Evolutionary conservation across 495 filamentous ascomycete species (phyloP).

Genomic region (Clavariopsis aquatica): DNA sequence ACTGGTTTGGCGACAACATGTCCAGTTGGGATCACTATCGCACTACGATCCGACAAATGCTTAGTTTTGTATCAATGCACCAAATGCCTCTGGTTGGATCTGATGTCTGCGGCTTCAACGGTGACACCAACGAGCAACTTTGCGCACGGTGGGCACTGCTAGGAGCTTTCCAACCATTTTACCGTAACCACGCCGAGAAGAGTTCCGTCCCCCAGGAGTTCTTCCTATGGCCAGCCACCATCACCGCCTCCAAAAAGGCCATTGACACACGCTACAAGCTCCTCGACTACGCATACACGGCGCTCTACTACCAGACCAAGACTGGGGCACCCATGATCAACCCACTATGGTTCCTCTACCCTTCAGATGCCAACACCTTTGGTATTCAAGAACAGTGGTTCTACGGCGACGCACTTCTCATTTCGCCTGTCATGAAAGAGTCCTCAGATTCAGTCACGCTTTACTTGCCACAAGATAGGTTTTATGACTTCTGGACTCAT

Average conservation of each 20-base stretch:
- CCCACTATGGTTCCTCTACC: slow-evolving; percentile 74
- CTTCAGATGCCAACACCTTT: slow-evolving; percentile 63
- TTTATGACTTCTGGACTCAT: slow-evolving; percentile 76
- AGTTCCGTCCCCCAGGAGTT: slow-evolving; percentile 66
- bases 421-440: slow-evolving; percentile 69
- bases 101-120: slow-evolving; percentile 78
- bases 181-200: slow-evolving; percentile 71
- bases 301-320: slow-evolving; percentile 61
- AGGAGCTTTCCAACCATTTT: slow-evolving; percentile 81
- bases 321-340: slow-evolving; percentile 68
- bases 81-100: slow-evolving; percentile 83
- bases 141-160: slow-evolving; percentile 82
- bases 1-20: slow-evolving; percentile 87
- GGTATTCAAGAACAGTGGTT: slow-evolving; percentile 70
- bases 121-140: slow-evolving; percentile 70
- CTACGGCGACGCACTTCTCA: slow-evolving; percentile 68
- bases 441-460: slow-evolving; percentile 64
- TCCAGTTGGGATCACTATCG: slow-evolving; percentile 74
- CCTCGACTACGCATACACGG: slow-evolving; percentile 82
- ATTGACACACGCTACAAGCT: slow-evolving; percentile 76
- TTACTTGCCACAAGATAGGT: slow-evolving; percentile 72
- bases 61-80: slow-evolving; percentile 77
- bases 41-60: slow-evolving; percentile 65
- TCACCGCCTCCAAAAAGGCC: slow-evolving; percentile 65
- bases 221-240: slow-evolving; percentile 68